Percentiles rank a stretch among this genome's conserved stretches.
These are phyloP conservation scores for Vigna trinervia DNA, from an alignment of 306 rosid species.

Conservation along the genomic window DNA sequence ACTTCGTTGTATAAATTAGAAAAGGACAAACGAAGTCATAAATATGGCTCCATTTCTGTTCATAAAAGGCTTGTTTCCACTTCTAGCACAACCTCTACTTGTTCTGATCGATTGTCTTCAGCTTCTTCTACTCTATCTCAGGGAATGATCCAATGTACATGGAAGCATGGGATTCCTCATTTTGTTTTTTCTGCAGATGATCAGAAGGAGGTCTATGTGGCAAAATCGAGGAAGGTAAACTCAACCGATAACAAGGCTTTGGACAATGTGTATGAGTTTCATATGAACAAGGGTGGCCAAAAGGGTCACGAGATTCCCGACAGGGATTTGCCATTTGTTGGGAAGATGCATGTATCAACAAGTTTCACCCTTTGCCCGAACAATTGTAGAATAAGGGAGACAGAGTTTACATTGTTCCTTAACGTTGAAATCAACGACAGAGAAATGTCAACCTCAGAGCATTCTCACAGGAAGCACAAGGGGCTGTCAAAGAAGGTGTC, in stretches of 20 bases:
- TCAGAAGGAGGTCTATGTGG: conserved; percentile 73
- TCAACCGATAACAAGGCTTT: conserved; percentile 57
- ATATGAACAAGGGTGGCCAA: conserved; percentile 64
- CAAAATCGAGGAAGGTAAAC: conserved; percentile 61
- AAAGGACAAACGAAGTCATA: conserved; percentile 53
- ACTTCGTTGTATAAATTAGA: conserved; percentile 56
- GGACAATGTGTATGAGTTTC: conserved; percentile 72
- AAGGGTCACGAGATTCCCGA: conserved; percentile 53
- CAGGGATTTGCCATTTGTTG: conserved; percentile 60
- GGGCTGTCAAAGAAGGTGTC: conserved; percentile 74
- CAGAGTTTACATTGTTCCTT: conserved; percentile 73
- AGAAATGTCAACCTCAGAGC: conserved; percentile 57
- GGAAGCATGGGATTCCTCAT: conserved; percentile 85
- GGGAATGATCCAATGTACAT: conserved; percentile 94
- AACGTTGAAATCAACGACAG: conserved; percentile 53
- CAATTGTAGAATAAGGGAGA: conserved; percentile 66
- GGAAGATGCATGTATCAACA: conserved; percentile 84
- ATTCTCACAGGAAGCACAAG: conserved; percentile 64
- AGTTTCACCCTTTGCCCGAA: conserved; percentile 66
- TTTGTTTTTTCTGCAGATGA: conserved; percentile 83
- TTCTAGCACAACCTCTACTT: conserved; percentile 64
- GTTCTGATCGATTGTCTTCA: conserved; percentile 63
- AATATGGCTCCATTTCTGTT: conserved; percentile 48
- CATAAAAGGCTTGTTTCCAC: conserved; percentile 62
- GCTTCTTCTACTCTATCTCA: conserved; percentile 57